Conservation (phyloP, 331 rosid genomes). For the Malus hybrid region DNA sequence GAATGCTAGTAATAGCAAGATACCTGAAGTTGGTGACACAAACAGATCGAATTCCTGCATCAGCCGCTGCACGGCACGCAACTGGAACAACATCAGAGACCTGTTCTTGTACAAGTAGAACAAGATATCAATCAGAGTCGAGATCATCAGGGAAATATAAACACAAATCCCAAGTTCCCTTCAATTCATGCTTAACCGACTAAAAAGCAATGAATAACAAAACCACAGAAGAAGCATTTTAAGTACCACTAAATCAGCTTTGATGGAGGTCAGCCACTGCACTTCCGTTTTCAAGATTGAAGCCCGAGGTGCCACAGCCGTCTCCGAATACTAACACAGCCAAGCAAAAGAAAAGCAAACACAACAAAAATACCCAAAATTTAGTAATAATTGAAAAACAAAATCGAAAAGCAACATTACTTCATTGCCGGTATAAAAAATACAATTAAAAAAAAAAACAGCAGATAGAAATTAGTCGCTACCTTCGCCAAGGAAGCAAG, state of each 20-base stretch:
- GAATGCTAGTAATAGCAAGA: neutral
- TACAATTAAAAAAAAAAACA: neutral
- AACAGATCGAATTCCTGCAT: slow-evolving; percentile 95
- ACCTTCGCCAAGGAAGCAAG: slow-evolving; percentile 97
- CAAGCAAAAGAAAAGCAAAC: neutral
- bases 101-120: slow-evolving; percentile 34
- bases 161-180: neutral
- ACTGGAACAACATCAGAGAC: slow-evolving; percentile 97
- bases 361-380: neutral
- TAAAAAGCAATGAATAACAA: no score
- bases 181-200: neutral
- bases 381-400: neutral
- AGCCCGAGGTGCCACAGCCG: slow-evolving; percentile 83
- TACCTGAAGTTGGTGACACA: slow-evolving; percentile 97
- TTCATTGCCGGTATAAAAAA: neutral
- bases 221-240: slow-evolving; percentile 2
- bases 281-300: slow-evolving; percentile 64
- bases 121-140: neutral
- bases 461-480: neutral
- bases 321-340: slow-evolving; percentile 69
- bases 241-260: slow-evolving; percentile 90
- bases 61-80: slow-evolving; percentile 94
- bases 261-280: slow-evolving; percentile 80
- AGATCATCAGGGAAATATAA: neutral
- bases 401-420: neutral